Conservation (phyloP, 1,284 basidiomycete species). For the Mixia osmundae region DNA sequence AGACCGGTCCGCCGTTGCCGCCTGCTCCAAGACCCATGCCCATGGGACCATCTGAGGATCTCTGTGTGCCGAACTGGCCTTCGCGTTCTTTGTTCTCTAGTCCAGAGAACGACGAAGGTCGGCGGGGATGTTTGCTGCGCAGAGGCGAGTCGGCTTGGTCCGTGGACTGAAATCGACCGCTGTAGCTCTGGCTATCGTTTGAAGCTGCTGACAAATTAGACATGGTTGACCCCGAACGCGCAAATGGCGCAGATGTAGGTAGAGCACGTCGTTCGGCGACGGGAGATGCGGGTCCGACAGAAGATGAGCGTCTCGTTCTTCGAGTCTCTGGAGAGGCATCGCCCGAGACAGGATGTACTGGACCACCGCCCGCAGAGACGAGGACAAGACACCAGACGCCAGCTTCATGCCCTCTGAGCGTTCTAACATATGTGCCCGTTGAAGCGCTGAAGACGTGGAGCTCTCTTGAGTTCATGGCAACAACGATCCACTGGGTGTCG, state of each 20-base stretch:
- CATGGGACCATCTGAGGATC: too few species aligned
- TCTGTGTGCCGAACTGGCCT: too few species aligned
- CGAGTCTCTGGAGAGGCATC: constrained; percentile 1
- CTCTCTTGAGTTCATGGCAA: constrained; percentile 67
- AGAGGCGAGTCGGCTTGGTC: too few species aligned
- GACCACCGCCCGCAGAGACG: constrained; percentile 23
- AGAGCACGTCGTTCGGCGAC: neutral
- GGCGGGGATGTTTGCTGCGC: too few species aligned
- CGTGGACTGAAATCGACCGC: too few species aligned
- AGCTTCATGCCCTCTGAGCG: constrained; percentile 57
- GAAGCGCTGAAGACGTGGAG: constrained; percentile 68
- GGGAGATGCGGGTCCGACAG: neutral
- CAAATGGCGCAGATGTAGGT: neutral
- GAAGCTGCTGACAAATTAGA: too few species aligned
- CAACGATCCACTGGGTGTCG: constrained; percentile 62
- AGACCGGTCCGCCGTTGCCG: constrained; percentile 13
- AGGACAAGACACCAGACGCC: constrained; percentile 86
- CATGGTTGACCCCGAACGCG: neutral
- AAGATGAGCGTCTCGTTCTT: neutral
- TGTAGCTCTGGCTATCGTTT: too few species aligned
- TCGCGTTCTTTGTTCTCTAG: too few species aligned
- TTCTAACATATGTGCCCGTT: constrained; percentile 52
- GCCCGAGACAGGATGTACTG: neutral
- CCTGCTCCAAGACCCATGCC: constrained; percentile 20
- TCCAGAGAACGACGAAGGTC: too few species aligned